Evolutionary conservation across 371 early-diverging fungal species (phyloP), one percentile per base, ranked within the genome.

Genomic region (Synchytrium microbalum): DNA sequence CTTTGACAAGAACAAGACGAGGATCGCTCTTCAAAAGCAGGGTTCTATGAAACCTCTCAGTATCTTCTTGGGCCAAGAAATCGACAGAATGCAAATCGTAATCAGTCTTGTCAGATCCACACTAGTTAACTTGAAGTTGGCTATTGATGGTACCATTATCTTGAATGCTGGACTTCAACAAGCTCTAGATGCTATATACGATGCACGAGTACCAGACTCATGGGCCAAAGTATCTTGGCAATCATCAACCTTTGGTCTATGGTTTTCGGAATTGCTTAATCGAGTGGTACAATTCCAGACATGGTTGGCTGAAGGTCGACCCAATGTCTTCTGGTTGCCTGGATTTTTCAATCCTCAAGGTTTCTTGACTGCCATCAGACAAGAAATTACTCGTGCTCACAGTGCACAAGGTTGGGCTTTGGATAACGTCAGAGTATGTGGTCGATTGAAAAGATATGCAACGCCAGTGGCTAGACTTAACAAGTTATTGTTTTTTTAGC

Each of bases 311-410:
- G 83, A 84, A 33, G 82, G 82, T 19, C 72, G 81, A 25, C 84
- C 83, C 29, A 63, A 77, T 30, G 82, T 83, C 5, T 80, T 80
- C 68, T 83, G 83, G 83, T 62, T 83, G 5, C 69, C 74, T 58
- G 82, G 82, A 2, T 78, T 84, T 68, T 83, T 84, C 67, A 81
- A 84, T 63, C 82, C 84, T 25, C 82, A 82, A 66, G 81, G 81
- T 3, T 84, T 83, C 75, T 68, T 84, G 61, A 84, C 84, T 27
- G 83, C 83, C 32, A 79, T 83, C 31, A 64, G 80, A n/a, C 84
- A 84, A 63, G 83, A 82, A 60, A 84, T 82, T 54, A 82, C 83
- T 13, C 65, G 84, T 32, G 66, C 65, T 13, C 80, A 81, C 58
- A 38, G 46, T 38, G 46, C 46, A 19, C 63, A 69, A n/a, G 84